Base-by-base conservation (phyloP, 768 basidiomycete species). In the Sarcomyxa edulis region DNA sequence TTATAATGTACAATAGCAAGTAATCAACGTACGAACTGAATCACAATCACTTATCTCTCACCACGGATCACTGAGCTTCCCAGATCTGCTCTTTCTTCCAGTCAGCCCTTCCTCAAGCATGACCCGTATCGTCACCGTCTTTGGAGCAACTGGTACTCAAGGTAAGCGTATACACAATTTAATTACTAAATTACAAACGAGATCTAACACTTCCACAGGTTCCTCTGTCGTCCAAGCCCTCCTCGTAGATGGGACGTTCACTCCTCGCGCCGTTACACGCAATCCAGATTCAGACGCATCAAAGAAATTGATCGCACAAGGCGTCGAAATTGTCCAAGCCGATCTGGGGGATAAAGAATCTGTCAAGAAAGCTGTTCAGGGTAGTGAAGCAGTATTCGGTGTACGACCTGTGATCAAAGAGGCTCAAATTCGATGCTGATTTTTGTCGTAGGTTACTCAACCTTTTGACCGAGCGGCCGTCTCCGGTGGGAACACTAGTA, bases 391-490 rank as follows among this genome's bases (percentile, higher is more conserved):
- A 9, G 50, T 51, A 1, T 51, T 51, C n/a, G 50, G 50, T 27
- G 50, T 48, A 21, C 5, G 16, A 2, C 31, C 4, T 28, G 18
- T 24, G 12, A 7, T 11, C 26, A 18, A 4, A 18, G 9, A 23
- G 9, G 10, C 14, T 4, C n/a, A 14, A 14, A 20, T 29, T 9
- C 21, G 10, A 27, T 19, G 8, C 6, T 16, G 3, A 10, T 14
- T 2, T 42, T n/a, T 9, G 5, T 21, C 21, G 8, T 32, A 60
- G 59, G 48, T 55, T 30, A 60, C 60, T n/a, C 40, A 53, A 35
- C 53, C 44, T 35, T 52, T 35, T 24, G 52, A 55, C 24, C 52
- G n/a, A n/a, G n/a, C 51, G 0, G 7, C 49, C 45, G 22, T 54
- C 26, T 22, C 26, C 15, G 37, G 42, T 19, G 11, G 42, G 40